These are phyloP conservation scores for Trichoderma afroharzianum DNA, from an alignment of 2,329 filamentous ascomycete genomes.

Conservation along the genomic window DNA sequence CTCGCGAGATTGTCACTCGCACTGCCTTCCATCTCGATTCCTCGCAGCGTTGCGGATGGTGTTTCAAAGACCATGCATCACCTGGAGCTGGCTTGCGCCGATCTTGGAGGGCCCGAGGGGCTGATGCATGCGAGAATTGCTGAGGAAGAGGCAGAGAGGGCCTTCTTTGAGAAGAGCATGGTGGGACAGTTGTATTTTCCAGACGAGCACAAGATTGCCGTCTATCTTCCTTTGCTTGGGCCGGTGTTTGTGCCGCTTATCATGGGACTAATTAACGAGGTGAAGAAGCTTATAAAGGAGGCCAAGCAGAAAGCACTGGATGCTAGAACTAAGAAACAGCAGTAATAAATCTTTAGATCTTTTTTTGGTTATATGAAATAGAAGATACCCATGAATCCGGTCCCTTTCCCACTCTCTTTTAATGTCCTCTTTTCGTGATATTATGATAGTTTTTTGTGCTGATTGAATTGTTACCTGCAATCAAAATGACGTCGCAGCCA, in stretches of 20 bases:
- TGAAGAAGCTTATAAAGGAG: conserved; percentile 58
- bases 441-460: background rate
- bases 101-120: conserved; percentile 62
- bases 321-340: conserved; percentile 37
- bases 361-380: background rate
- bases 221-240: conserved; percentile 87
- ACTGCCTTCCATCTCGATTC: conserved; percentile 87
- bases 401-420: background rate
- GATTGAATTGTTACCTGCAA: background rate
- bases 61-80: conserved; percentile 77
- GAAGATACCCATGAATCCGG: conserved; percentile 16
- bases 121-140: conserved; percentile 79
- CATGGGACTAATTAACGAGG: conserved; percentile 78
- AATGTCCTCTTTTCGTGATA: background rate
- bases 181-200: conserved; percentile 98
- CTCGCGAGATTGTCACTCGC: conserved; percentile 80
- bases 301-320: conserved; percentile 42
- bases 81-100: conserved; percentile 71
- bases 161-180: conserved; percentile 99
- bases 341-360: conserved; percentile 22
- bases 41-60: conserved; percentile 77
- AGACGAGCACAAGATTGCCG: conserved; percentile 95
- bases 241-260: conserved; percentile 86
- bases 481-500: background rate
- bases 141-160: conserved; percentile 83